Evolutionary conservation across 306 rosid species (phyloP), one percentile per base, ranked within the genome.

Genomic region (Trifolium dubium): DNA sequence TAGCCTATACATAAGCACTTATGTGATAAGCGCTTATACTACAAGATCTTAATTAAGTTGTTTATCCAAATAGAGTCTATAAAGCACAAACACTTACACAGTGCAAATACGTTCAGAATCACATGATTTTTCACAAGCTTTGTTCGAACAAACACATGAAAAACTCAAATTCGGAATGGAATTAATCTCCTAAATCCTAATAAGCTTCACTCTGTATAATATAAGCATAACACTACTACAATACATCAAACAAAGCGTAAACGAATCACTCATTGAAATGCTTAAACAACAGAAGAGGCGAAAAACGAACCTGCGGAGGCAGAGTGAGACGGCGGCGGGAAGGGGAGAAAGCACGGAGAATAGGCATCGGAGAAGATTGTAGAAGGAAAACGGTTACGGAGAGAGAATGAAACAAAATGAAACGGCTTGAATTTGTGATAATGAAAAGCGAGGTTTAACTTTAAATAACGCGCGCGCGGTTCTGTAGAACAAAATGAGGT

Each of bases 71-170:
- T 4, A 50, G 23, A 50, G 10, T 15, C 9, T 15, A 6, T 13
- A 13, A 12, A 7, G 17, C 51, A 13, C 17, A 4, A 10, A 53
- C 59, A 53, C 30, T 18, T 8, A 17, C 59, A 53, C 55, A 49
- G 5, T 2, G 64, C 79, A 58, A 5, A 77, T 80, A 85, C 43
- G 85, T 76, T 65, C 89, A 80, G n/a, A 84, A 69, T 32, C 67
- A 61, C 79, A 55, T 67, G 83, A 84, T 77, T 19, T 31, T 10
- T 51, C 83, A 80, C 76, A 54, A 61, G 83, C 77, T 58, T 74
- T 34, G 79, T 76, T 80, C 84, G 84, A 78, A 64, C 46, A 70
- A 79, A 63, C 76, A 84, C 91, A 87, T 71, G 75, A 51, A 83
- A 83, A 82, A 62, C 47, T 54, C 64, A 80, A 79, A 62, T 76